Conservation (phyloP, 345 rosid species). For the Eucalyptus coolabah region DNA sequence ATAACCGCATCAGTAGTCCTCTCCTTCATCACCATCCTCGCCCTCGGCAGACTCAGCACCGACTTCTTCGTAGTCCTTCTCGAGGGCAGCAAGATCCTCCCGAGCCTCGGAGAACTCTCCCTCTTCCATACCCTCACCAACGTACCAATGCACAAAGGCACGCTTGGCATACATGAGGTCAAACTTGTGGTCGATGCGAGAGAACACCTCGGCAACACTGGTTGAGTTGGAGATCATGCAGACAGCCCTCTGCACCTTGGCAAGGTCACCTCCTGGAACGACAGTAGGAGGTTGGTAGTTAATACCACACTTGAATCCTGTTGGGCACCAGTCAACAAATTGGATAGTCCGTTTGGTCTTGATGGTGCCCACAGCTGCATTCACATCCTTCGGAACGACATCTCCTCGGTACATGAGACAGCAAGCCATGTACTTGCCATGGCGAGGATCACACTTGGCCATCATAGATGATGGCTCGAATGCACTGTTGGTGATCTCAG, state of each 20-base stretch:
- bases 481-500: constrained; percentile 15
- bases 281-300: constrained; percentile 8
- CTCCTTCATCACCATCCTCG: background rate
- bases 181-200: constrained; percentile 9
- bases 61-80: constrained; percentile 2
- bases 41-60: background rate
- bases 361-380: constrained; percentile 7
- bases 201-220: constrained; percentile 3
- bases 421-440: constrained; percentile 16
- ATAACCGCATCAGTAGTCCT: background rate
- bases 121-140: background rate
- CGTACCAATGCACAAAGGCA: constrained; percentile 13
- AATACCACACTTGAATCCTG: constrained; percentile 7
- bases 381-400: constrained; percentile 8
- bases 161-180: constrained; percentile 9
- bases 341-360: constrained; percentile 12
- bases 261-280: constrained; percentile 11
- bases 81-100: background rate
- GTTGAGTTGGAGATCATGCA: constrained; percentile 16
- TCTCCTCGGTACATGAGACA: constrained; percentile 13
- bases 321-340: constrained; percentile 8
- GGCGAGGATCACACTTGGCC: constrained; percentile 15
- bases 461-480: constrained; percentile 6
- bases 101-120: constrained; percentile 1
- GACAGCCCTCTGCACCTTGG: constrained; percentile 14